Evolutionary conservation across 768 basidiomycete genomes (phyloP), one percentile per base, ranked within the genome.

Genomic region (Russula sp.): DNA sequence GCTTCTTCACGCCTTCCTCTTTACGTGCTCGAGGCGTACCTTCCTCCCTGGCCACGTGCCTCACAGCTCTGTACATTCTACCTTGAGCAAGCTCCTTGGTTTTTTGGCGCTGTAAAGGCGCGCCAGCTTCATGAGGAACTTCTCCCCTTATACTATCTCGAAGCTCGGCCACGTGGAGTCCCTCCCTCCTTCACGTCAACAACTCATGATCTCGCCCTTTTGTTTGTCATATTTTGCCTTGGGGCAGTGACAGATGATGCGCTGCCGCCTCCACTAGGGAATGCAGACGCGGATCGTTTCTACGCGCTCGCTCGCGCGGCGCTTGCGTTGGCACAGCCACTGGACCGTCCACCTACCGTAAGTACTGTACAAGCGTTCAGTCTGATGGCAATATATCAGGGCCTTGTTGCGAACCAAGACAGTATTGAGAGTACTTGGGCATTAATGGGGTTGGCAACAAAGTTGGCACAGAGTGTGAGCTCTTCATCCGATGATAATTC

Each of bases 81-180:
- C 71, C 79, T 89, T 45, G 84, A 85, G n/a, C 84, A 87, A 69
- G 86, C 88, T 3, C 85, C 86, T 0, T 91, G 89, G 89, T 88
- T 89, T 70, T 89, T 88, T 62, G 85, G 87, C 22, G 84, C 87
- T 2, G 82, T 90, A 42, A 84, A 84, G 3, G 76, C 78, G 49
- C 76, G 75, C 16, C 88, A 91, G 64, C 73, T 88, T 9, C 72
- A 82, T n/a, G 83, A 87, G 60, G 85, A 87, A 63, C 73, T 83
- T 18, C 74, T 88, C n/a, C 86, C 86, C 16, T 67, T 82, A 48
- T 87, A 84, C 83, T 88, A 86, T 63, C 72, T 72, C n/a, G 84
- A 81, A 66, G 81, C 80, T 31, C 54, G 56, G 11, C 61, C 60
- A 16, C 20, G 51, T 16, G 50, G 49, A 7, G 16, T 55, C 10